Base-by-base conservation (phyloP, 352 stramenopile species). In the Elongisporangium prolatum region DNA sequence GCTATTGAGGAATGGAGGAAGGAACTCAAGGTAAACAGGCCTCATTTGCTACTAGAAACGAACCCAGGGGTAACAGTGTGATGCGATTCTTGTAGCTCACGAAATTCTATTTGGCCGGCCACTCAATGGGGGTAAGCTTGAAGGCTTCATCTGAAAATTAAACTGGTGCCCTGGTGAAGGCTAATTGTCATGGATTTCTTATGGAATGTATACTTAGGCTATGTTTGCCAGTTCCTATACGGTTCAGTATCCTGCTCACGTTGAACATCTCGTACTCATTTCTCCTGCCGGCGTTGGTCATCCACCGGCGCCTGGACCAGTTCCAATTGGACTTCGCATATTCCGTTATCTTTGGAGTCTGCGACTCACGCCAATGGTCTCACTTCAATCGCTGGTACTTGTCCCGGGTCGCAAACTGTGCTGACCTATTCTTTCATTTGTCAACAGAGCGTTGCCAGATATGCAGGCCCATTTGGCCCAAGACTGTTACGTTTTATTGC, bases 221-320 rank as follows among this genome's bases (percentile, higher is more conserved):
- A 83, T 90, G 69, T 84, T 88, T 64, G 61, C 64, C 6, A 78
- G 71, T 37, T 82, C 75, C 25, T 90, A 84, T 54, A 62, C 68
- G 4, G 57, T 84, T 22, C 68, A 72, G 20, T 84, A 82, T 49
- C 67, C 78, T 3, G 61, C 58, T 0, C 64, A 57, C 9, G 68
- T 88, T 3, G 57, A 88, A 54, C 82, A 88, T 56, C 60, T 91
- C 22, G 69, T 77, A 8, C 66, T 89, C 17, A 70, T 88, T 8
- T 91, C 79, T 0, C 82, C 82, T 50, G 80, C 77, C 21, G 81
- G 81, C 13, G 74, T 91, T 9, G 68, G 70, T 0, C 63, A 71
- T 18, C 70, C 68, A n/a, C 79, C 79, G 3, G 57, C 57, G 44
- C 49, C 63, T 11, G 64, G 70, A 48, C 54, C 49, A 3, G 48